Percentiles rank a stretch among this genome's conserved stretches.
Evolutionary conservation across 2,329 filamentous ascomycete genomes (phyloP).

Genomic region (Mollisiaceae sp.): DNA sequence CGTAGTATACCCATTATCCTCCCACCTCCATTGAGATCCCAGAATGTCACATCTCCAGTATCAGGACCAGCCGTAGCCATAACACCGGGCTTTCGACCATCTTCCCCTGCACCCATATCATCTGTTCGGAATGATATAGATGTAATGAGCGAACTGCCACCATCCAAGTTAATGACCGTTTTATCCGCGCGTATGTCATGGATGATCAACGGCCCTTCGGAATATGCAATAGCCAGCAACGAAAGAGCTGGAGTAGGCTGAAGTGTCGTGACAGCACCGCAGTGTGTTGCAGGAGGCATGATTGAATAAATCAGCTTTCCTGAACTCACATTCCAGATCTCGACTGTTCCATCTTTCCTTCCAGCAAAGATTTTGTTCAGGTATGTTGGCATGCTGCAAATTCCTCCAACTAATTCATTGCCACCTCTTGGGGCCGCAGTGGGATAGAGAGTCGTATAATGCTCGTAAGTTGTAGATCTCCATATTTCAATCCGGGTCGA

Average conservation of each 20-base stretch:
- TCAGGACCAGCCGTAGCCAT: constrained; percentile 87
- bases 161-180: constrained; percentile 70
- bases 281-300: constrained; percentile 72
- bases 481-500: constrained; percentile 82
- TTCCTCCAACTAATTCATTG: constrained; percentile 75
- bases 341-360: constrained; percentile 83
- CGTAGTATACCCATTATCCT: constrained; percentile 85
- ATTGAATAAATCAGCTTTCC: constrained; percentile 92
- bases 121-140: constrained; percentile 92
- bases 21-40: constrained; percentile 91
- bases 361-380: constrained; percentile 95
- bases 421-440: constrained; percentile 61
- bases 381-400: constrained; percentile 91
- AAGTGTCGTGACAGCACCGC: constrained; percentile 84
- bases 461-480: constrained; percentile 81
- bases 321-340: constrained; percentile 97
- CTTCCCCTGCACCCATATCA: constrained; percentile 83
- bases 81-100: constrained; percentile 83
- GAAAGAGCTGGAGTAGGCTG: constrained; percentile 84
- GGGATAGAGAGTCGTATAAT: constrained; percentile 81
- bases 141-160: constrained; percentile 71
- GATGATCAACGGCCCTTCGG: constrained; percentile 76
- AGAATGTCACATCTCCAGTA: constrained; percentile 90
- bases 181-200: constrained; percentile 84
- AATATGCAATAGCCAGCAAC: constrained; percentile 86